Evolutionary conservation across 176 grass and related monocot genomes (phyloP).

Genomic region (Rhipidocladum racemiflorum): DNA sequence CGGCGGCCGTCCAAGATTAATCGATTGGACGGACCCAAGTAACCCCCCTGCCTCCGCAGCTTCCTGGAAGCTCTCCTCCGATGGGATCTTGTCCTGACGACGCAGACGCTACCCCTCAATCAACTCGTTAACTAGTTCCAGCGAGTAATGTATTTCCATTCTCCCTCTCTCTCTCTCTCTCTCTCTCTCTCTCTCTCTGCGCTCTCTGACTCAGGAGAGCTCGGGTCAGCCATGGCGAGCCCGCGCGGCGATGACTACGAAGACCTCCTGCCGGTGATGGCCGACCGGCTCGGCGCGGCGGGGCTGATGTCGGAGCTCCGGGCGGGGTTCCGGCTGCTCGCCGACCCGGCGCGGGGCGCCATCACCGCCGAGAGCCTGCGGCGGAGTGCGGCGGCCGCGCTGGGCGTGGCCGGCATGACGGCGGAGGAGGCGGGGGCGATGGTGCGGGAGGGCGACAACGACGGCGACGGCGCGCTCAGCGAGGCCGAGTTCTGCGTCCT

Average conservation of each 20-base stretch:
- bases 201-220: background rate
- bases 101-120: background rate
- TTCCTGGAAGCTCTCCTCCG: conserved; percentile 14
- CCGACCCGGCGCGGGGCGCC: conserved; percentile 47
- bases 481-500: conserved; percentile 85
- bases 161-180: too few species aligned
- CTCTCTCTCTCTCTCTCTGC: background rate
- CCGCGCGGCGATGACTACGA: conserved; percentile 44
- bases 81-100: too few species aligned
- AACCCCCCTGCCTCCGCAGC: background rate
- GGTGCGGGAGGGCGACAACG: conserved; percentile 71
- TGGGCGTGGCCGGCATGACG: conserved; percentile 56
- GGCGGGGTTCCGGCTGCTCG: conserved; percentile 62
- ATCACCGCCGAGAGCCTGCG: conserved; percentile 72
- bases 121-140: background rate
- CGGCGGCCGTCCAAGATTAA: too few species aligned
- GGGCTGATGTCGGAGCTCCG: conserved; percentile 65
- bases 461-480: conserved; percentile 70
- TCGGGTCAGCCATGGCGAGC: background rate
- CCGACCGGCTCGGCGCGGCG: conserved; percentile 46
- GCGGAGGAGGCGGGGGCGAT: conserved; percentile 58
- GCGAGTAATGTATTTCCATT: too few species aligned
- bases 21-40: too few species aligned
- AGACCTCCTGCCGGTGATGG: conserved; percentile 80
- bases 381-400: conserved; percentile 29